Evolutionary conservation across 257 asterid species (phyloP).

Genomic region (Paulownia fortunei): DNA sequence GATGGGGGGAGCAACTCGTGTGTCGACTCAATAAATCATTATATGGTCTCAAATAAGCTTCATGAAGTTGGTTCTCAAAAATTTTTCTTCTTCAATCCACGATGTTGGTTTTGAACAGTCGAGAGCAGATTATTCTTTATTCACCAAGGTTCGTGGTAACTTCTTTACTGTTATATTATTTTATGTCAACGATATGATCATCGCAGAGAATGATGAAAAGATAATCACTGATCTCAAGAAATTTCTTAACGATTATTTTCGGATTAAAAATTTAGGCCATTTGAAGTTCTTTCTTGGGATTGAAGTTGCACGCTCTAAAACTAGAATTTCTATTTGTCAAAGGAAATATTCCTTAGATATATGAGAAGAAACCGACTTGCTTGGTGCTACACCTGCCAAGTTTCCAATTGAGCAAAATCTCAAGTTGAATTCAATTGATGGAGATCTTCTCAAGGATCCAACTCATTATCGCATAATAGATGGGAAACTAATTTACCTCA

Average conservation of each 20-base stretch:
- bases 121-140: not conserved
- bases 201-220: not conserved
- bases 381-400: not conserved
- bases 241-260: not conserved
- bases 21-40: not conserved
- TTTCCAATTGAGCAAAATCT: constrained; percentile 11
- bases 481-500: not conserved
- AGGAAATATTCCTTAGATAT: not conserved
- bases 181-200: not conserved
- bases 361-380: not conserved
- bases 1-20: not conserved
- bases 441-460: not conserved
- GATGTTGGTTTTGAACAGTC: not conserved
- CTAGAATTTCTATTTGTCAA: not conserved
- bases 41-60: not conserved
- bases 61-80: not conserved
- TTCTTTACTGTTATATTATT: not conserved
- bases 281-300: not conserved
- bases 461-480: not conserved
- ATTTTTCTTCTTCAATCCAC: not conserved
- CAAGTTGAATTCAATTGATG: not conserved
- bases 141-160: not conserved
- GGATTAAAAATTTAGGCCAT: not conserved
- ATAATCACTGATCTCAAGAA: not conserved
- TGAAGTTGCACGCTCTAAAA: not conserved